phyloP scores from a whole-genome alignment of 257 asterid genomes.

The Misopates orontium region DNA sequence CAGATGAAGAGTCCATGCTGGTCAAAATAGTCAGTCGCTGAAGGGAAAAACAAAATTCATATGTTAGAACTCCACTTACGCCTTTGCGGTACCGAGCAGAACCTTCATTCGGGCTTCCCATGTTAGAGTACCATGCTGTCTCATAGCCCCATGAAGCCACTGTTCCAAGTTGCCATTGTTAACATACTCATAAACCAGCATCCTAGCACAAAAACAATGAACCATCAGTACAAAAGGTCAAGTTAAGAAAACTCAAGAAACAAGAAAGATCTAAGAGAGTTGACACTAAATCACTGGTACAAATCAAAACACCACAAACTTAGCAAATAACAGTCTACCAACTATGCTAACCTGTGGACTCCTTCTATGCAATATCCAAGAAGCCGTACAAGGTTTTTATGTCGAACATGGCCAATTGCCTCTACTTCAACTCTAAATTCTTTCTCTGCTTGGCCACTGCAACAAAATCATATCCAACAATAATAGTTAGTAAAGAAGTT shows the following conservation, averaged over 20 bases:
- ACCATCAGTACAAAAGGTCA: conserved; percentile 12
- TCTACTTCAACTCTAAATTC: conserved; percentile 96
- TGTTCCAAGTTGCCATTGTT: conserved; percentile 95
- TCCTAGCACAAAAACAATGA: conserved; percentile 45
- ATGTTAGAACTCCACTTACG: conserved; percentile 56
- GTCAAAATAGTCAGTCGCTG: not conserved
- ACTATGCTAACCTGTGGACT: conserved; percentile 69
- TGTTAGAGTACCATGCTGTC: conserved; percentile 74
- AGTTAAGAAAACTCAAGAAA: not conserved
- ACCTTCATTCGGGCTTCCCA: conserved; percentile 99
- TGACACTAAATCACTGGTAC: not conserved
- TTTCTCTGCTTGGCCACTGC: conserved; percentile 96
- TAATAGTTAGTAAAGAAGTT: not conserved
- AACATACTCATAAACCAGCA: conserved; percentile 94
- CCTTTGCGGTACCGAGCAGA: conserved; percentile 93
- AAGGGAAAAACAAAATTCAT: conserved; percentile 1
- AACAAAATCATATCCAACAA: conserved; percentile 28
- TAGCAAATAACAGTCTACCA: not conserved
- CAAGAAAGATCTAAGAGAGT: not conserved
- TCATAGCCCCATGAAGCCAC: conserved; percentile 98
- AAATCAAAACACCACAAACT: not conserved
- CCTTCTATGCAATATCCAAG: conserved; percentile 99
- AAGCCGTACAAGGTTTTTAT: conserved; percentile 92
- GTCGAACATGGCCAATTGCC: conserved; percentile 97
- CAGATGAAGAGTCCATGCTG: conserved; percentile 6